These are phyloP conservation scores for Amanita inopinata DNA, from an alignment of 768 basidiomycete genomes.

Conservation along the genomic window DNA sequence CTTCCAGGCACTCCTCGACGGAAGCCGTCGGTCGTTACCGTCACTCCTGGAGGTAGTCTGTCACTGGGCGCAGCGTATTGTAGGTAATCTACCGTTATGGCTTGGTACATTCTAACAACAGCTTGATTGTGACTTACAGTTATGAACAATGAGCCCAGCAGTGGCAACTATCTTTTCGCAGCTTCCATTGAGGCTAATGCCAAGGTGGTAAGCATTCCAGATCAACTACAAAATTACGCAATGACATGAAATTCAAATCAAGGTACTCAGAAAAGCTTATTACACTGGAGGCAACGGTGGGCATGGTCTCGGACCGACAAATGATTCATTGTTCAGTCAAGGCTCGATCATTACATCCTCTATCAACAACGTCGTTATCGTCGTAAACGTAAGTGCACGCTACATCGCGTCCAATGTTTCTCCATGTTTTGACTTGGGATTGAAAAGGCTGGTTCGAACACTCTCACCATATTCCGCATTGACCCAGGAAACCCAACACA, in stretches of 20 bases:
- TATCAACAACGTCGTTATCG: constrained; percentile 20
- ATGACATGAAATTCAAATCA: too few relatives aligned
- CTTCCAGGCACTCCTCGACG: too few relatives aligned
- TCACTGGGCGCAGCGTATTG: too few relatives aligned
- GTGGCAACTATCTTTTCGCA: constrained; percentile 23
- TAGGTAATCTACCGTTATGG: too few relatives aligned
- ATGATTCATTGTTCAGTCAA: constrained; percentile 34
- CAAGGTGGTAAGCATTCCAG: constrained; percentile 14
- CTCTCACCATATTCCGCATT: constrained; percentile 15
- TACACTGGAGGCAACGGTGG: constrained; percentile 26
- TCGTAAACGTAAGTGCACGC: constrained; percentile 22
- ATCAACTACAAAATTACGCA: constrained; percentile 19
- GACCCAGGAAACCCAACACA: not conserved
- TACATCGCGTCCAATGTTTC: not conserved
- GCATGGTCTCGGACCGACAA: constrained; percentile 24
- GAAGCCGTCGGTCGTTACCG: too few relatives aligned
- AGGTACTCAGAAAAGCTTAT: too few relatives aligned
- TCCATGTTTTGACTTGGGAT: not conserved
- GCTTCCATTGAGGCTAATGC: not conserved
- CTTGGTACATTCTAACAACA: too few relatives aligned
- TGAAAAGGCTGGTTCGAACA: constrained; percentile 37
- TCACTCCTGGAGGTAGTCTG: too few relatives aligned
- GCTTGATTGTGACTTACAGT: too few relatives aligned
- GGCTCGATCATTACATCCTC: constrained; percentile 28
- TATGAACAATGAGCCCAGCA: constrained; percentile 37